A percentile compares a stretch with the other conserved stretches of the same genome.
phyloP scores from a whole-genome alignment of 2,329 filamentous ascomycete genomes.

The Arthrobotrys entomopaga region DNA sequence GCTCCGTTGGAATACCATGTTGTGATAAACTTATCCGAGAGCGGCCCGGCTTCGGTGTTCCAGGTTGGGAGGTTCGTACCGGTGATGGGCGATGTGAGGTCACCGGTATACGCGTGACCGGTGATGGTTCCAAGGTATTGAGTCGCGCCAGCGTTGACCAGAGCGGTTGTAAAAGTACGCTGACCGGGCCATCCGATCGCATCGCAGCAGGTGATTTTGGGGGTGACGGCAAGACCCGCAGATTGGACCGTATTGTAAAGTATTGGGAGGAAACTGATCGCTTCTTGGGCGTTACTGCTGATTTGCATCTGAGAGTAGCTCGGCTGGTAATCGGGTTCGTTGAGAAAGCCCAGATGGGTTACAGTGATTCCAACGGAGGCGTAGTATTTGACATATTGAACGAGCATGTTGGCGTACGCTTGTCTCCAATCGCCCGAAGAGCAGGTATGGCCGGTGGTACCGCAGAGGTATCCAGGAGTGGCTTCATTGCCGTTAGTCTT shows the following conservation, averaged over 20 bases:
- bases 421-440: conserved; percentile 65
- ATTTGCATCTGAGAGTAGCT: conserved; percentile 58
- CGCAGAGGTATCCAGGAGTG: conserved; percentile 60
- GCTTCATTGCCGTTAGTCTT: conserved; percentile 62
- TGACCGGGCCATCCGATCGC: conserved; percentile 64
- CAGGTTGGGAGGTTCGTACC: conserved; percentile 65
- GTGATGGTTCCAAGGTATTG: conserved; percentile 63
- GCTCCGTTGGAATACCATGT: conserved; percentile 66
- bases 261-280: conserved; percentile 57
- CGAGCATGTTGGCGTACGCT: conserved; percentile 66
- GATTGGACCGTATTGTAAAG: conserved; percentile 63
- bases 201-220: conserved; percentile 65
- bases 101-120: conserved; percentile 63
- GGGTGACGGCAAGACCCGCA: conserved; percentile 60
- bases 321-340: conserved; percentile 64
- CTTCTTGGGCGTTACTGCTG: conserved; percentile 46
- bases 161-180: conserved; percentile 61
- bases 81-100: conserved; percentile 62
- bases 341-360: conserved; percentile 66
- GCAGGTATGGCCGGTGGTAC: conserved; percentile 62
- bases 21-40: conserved; percentile 64
- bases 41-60: conserved; percentile 67
- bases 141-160: conserved; percentile 62
- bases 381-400: conserved; percentile 66
- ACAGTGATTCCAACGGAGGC: conserved; percentile 64